Base-by-base conservation (phyloP, 495 filamentous ascomycete genomes). In the Trichoderma erinaceum region DNA sequence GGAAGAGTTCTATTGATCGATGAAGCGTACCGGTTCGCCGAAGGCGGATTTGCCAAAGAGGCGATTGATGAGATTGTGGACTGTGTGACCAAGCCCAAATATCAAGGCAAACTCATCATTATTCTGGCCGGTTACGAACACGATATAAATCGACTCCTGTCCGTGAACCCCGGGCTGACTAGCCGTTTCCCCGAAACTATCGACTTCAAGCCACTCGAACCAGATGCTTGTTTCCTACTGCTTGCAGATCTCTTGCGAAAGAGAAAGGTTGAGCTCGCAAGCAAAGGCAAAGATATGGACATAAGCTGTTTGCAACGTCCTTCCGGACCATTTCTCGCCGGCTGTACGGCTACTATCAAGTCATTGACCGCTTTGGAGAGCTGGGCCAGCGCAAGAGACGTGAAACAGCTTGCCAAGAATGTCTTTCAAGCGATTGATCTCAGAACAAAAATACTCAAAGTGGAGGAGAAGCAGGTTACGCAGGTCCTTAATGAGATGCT, bases 41-140 rank as follows among this genome's bases (percentile, higher is more conserved):
- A 84, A 12, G 86, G 82, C 1, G 4, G 76, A 2, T 92, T 87
- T 69, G 88, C 85, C 0, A 84, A 85, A 65, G 90, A 92, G 73
- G 90, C 89, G 0, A 86, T 92, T 73, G 85, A 91, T 63, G 89
- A 92, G 77, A 76, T 93, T 12, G 87, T 90, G 0, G 87, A 91
- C 74, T 85, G 80, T 52, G 77, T 90, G 11, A 90, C 88, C 0
- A 90, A 90, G 70, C 81, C 83, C 1, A 77, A 77, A 32, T 95
- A 86, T 71, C 70, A 73, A 8, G 79, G 83, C 63, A 92, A 89
- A 68, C 73, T 95, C 1, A 80, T 95, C 52, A 81, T 90, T 18
- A 91, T 95, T 56, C 80, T 93, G 0, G 91, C 91, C 0, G 91
- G 91, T 2, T 92, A 93, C 68, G 84, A 86, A 41, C 68, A 78